Conservation (phyloP, 108 stramenopile species). For the Chaetoceros tenuissimus region DNA sequence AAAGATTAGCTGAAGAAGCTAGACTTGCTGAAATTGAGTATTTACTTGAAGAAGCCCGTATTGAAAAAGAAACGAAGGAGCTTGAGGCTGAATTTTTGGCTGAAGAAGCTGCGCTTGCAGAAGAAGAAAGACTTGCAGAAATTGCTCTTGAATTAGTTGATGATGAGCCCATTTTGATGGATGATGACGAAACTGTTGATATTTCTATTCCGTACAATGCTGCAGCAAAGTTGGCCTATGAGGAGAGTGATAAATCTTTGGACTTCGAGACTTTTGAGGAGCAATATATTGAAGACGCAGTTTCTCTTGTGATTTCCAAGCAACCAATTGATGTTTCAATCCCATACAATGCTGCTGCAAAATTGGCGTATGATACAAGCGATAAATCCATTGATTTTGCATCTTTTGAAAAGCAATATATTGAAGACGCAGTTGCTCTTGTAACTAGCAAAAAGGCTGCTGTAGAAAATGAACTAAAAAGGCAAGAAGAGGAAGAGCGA, state of each 20-base stretch:
- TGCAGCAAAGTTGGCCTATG: constrained; percentile 32
- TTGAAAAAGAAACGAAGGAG: background rate
- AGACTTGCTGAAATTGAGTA: constrained; percentile 5
- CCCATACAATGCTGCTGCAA: constrained; percentile 29
- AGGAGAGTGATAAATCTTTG: constrained; percentile 21
- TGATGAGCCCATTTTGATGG: constrained; percentile 15
- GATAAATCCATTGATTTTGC: constrained; percentile 27
- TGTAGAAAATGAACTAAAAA: background rate
- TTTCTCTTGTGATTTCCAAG: constrained; percentile 23
- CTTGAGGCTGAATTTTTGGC: background rate
- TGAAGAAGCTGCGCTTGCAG: background rate
- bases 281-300: constrained; percentile 22
- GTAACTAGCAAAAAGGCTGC: background rate
- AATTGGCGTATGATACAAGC: constrained; percentile 24
- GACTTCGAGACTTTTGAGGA: constrained; percentile 20
- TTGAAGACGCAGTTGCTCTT: background rate
- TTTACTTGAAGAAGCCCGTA: background rate
- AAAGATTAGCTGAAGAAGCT: constrained; percentile 4
- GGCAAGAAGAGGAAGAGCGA: constrained; percentile 1
- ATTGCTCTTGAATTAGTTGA: constrained; percentile 12
- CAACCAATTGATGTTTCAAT: constrained; percentile 23
- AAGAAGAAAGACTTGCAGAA: background rate
- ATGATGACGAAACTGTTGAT: constrained; percentile 30
- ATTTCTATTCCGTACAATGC: constrained; percentile 32
- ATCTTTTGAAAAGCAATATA: constrained; percentile 14